phyloP scores from a whole-genome alignment of 495 filamentous ascomycete species.

The Parathielavia appendiculata region DNA sequence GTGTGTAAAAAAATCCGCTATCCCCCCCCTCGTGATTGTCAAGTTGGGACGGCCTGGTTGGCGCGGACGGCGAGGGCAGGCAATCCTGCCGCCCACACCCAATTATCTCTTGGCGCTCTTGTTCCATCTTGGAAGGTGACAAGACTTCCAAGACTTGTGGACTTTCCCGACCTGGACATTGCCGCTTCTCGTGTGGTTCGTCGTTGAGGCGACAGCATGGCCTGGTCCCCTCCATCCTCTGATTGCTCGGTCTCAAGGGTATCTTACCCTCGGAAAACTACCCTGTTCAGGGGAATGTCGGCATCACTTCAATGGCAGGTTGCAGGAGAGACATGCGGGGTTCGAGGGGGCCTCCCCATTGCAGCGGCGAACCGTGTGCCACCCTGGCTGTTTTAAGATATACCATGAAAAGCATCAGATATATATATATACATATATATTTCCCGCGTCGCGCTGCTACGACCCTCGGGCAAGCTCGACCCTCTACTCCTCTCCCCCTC shows the following conservation, averaged over 20 bases:
- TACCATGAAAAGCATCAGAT: no score
- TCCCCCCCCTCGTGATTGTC: slow-evolving; percentile 7
- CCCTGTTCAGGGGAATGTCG: neutral
- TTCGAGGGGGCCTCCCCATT: neutral
- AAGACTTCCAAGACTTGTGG: slow-evolving; percentile 16
- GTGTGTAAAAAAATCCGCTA: neutral
- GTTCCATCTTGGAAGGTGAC: slow-evolving; percentile 22
- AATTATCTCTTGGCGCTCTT: slow-evolving; percentile 25
- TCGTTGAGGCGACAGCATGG: neutral
- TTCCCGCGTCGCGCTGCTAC: slow-evolving; percentile 1
- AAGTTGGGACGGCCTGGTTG: slow-evolving; percentile 1
- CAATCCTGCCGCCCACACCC: slow-evolving; percentile 5
- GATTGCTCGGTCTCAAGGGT: slow-evolving; percentile 6
- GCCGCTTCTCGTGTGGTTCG: slow-evolving; percentile 7
- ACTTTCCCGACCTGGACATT: slow-evolving; percentile 21
- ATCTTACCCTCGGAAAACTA: neutral
- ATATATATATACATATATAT: no score
- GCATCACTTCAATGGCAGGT: slow-evolving; percentile 10
- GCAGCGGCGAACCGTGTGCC: no score
- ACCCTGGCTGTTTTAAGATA: no score
- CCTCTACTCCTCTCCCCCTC: neutral
- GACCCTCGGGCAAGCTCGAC: neutral
- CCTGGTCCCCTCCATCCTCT: neutral
- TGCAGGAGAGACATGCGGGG: slow-evolving; percentile 1
- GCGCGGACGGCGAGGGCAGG: neutral